Evolutionary conservation across 2,329 filamentous ascomycete genomes (phyloP), one percentile per base, ranked within the genome.

Genomic region (Fusarium brevicatenulatum): DNA sequence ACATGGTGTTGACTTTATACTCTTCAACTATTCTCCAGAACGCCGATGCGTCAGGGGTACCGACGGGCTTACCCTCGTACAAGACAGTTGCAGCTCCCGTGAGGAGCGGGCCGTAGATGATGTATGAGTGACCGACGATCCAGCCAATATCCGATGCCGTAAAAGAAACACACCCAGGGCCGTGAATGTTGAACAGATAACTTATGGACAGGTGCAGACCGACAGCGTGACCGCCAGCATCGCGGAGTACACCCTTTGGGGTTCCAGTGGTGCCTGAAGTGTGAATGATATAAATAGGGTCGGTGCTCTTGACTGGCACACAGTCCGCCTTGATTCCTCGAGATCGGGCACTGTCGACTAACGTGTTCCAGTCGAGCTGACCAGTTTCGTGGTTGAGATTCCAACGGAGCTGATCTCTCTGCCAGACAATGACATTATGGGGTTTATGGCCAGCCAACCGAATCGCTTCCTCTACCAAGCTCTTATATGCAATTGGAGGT

Each of bases 61-160:
- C 95, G 18, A 97, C 87, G 0, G 95, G 95, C 75, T 98, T 98
- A n/a, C 95, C 95, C 83, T 98, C 95, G 80, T 95, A 98, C 0
- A 98, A 85, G 2, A 98, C 89, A 0, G 94, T 97, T 3, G 95
- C 91, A 4, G 95, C 95, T 9, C 95, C 95, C 1, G 92, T 90
- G 4, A 98, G 88, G 10, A 98, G 88, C 18, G 95, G 95, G 8
- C 90, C 95, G 78, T 98, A 98, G 18, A 97, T 85, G 71, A 97
- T 97, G 80, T 96, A 98, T 10, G 91, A 92, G 79, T 95, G 82
- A 21, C 82, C 82, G 15, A 83, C 82, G 10, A 84, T 94, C 95
- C 95, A 98, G 37, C 95, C 95, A 63, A 98, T 95, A 78, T 98
- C 95, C 19, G 91, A 94, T 3, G 92, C 92, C 10, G 91, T 93